Evolutionary conservation across 73 alveolate species (phyloP).

Genomic region (Urostyla sp.): DNA sequence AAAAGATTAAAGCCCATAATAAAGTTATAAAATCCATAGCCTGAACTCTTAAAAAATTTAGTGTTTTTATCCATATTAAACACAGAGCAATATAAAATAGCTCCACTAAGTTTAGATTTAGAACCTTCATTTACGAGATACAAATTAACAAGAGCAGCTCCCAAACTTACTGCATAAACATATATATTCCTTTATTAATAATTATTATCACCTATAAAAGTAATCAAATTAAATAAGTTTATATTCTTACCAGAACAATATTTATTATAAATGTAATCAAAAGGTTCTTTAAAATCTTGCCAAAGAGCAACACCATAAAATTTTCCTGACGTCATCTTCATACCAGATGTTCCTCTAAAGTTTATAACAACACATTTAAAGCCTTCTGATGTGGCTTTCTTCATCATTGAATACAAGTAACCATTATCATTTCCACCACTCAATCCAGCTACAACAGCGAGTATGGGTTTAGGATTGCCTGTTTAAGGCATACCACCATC

Average conservation of each 20-base stretch:
- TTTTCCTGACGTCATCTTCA: constrained; percentile 16
- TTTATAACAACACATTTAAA: constrained; percentile 32
- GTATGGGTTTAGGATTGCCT: constrained; percentile 9
- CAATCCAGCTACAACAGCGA: constrained; percentile 14
- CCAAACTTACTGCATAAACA: constrained; percentile 41
- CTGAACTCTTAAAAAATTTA: background rate
- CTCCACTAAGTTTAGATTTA: constrained; percentile 19
- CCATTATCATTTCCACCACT: constrained; percentile 44
- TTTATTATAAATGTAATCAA: constrained; percentile 20
- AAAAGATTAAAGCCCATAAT: constrained; percentile 17
- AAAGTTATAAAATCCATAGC: background rate
- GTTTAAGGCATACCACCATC: constrained; percentile 45
- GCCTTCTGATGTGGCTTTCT: background rate
- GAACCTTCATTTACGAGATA: background rate
- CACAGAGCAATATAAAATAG: constrained; percentile 8
- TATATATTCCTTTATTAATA: background rate
- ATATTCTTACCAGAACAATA: too few species aligned
- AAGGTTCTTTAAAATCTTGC: constrained; percentile 44
- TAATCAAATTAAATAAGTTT: too few species aligned
- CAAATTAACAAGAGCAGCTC: background rate
- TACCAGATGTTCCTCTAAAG: constrained; percentile 41
- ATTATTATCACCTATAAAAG: background rate
- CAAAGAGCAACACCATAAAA: constrained; percentile 7
- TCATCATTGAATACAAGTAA: background rate
- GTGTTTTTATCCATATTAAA: constrained; percentile 6